Evolutionary conservation across 2,329 filamentous ascomycete species (phyloP).

Genomic region (Sporothrix schenckii): DNA sequence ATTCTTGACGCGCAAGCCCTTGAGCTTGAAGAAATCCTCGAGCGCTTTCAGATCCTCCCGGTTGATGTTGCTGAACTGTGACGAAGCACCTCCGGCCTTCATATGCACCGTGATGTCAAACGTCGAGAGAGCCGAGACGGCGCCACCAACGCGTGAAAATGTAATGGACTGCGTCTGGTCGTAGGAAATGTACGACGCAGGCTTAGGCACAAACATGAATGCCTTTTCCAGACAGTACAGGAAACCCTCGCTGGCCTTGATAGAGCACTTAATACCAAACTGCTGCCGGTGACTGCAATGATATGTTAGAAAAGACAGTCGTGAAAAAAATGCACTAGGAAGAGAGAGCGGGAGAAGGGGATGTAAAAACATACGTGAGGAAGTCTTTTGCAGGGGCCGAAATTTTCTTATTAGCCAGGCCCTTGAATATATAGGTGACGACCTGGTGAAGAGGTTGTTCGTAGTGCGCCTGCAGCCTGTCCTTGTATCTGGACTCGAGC

Average conservation of each 20-base stretch:
- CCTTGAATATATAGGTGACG: conserved; percentile 92
- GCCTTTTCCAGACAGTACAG: conserved; percentile 97
- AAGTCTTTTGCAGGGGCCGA: conserved; percentile 94
- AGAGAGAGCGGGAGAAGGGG: background rate
- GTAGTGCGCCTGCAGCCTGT: conserved; percentile 85
- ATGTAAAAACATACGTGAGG: conserved; percentile 60
- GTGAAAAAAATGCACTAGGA: background rate
- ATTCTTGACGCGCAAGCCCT: conserved; percentile 94
- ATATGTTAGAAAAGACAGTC: background rate
- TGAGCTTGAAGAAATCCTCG: conserved; percentile 97
- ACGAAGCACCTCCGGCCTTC: conserved; percentile 83
- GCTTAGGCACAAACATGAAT: conserved; percentile 98
- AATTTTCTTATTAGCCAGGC: conserved; percentile 91
- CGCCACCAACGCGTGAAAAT: conserved; percentile 93
- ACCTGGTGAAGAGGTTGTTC: conserved; percentile 93
- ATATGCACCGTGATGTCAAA: conserved; percentile 95
- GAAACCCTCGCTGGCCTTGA: conserved; percentile 98
- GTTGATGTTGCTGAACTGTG: conserved; percentile 99
- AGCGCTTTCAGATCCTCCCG: conserved; percentile 94
- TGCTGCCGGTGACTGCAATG: conserved; percentile 76
- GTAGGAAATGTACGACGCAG: conserved; percentile 94
- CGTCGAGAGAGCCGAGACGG: conserved; percentile 88
- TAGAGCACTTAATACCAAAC: conserved; percentile 97
- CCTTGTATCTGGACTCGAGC: conserved; percentile 81
- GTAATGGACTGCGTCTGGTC: conserved; percentile 90